Base-by-base conservation (phyloP, 495 filamentous ascomycete genomes). In the Aspergillus kassunensis region DNA sequence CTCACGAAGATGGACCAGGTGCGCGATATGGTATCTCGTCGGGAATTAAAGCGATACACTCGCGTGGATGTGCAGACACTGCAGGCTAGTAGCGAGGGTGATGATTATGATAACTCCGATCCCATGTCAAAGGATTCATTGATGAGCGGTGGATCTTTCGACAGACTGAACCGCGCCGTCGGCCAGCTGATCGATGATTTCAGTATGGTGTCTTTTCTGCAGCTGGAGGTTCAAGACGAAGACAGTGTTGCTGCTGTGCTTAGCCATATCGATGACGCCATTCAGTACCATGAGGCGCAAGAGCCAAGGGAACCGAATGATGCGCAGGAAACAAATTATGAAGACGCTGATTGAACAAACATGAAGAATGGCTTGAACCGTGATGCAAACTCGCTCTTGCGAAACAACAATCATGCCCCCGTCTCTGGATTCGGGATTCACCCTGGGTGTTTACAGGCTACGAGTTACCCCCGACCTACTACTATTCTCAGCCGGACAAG, bases 1-100 rank as follows among this genome's bases (percentile, higher is more conserved):
- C 76, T 98, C 55, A 90, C 82, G 54, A 98, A 98, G 77, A 96
- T 98, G 91, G 93, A 97, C 64, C 82, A 97, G 44, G 80, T 97
- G 48, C 90, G 88, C 57, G 89, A 87, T 27, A 88, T 87, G 66
- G 79, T 97, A 4, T 76, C 85, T 1, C 85, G 86, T 59, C 84
- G 84, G 64, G 90, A 96, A 58, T 65, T 98, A 23, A 93, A 91
- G 73, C 75, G 87, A 1, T 98, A 95, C 60, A 70, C 91, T 42
- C 87, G 90, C 48, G 90, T 93, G 0, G 91, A 96, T 62, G 79
- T 82, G 7, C 80, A 82, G 8, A 65, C 92, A 23, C 62, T 96
- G 41, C 86, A 92, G 42, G 89, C 91, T 58, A 82, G 83, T 25
- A 65, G 77, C 10, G 71, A 70, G 37, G 71, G 65, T 27, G 50